phyloP scores from a whole-genome alignment of 208 protist genomes.

The Crithidia brevicula region DNA sequence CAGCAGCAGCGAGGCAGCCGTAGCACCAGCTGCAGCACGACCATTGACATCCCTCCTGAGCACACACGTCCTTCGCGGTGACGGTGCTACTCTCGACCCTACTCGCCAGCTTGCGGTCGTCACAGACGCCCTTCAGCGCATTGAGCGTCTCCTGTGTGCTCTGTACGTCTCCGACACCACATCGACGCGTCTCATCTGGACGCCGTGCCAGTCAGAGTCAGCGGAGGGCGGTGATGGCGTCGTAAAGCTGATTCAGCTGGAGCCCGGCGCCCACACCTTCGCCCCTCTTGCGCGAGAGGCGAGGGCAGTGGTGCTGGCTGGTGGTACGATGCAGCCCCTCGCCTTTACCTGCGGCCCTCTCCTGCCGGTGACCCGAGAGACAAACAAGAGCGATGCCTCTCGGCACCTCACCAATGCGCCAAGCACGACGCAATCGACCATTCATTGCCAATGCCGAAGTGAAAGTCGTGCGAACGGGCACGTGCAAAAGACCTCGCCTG shows the following conservation, averaged over 20 bases:
- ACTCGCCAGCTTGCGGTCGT: conserved; percentile 12
- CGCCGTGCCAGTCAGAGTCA: not conserved
- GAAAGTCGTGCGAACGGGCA: no score
- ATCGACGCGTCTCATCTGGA: conserved; percentile 33
- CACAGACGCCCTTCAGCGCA: conserved; percentile 28
- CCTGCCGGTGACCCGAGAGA: conserved; percentile 23
- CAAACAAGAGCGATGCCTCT: no score
- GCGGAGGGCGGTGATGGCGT: not conserved
- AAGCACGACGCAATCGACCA: no score
- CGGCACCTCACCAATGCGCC: no score
- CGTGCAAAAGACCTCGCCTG: no score
- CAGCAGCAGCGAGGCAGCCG: not conserved
- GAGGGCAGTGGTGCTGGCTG: conserved; percentile 76
- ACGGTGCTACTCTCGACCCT: not conserved
- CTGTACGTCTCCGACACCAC: conserved; percentile 35
- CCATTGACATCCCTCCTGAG: not conserved
- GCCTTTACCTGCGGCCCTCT: conserved; percentile 80
- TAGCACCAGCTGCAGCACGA: not conserved
- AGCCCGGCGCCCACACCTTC: conserved; percentile 70
- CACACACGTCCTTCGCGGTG: not conserved
- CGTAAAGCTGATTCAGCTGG: conserved; percentile 70
- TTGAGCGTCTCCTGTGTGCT: conserved; percentile 32
- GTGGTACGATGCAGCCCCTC: conserved; percentile 95
- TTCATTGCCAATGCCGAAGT: no score
- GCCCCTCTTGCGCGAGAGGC: conserved; percentile 56